These are phyloP conservation scores for Pyrenochaeta sp. DNA, from an alignment of 2,329 filamentous ascomycete species.

Conservation along the genomic window DNA sequence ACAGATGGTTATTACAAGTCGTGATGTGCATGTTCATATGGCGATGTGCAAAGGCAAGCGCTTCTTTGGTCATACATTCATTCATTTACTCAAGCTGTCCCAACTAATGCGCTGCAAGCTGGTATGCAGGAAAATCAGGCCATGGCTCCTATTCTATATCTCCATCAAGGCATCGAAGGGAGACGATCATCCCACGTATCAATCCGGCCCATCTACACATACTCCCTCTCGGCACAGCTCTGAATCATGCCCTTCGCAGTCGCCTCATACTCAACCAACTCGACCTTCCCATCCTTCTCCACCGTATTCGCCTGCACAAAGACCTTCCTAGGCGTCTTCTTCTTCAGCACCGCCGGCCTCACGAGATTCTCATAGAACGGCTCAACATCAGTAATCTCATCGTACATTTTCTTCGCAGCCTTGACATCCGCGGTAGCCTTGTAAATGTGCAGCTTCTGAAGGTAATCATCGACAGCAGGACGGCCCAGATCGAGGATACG, in stretches of 20 bases:
- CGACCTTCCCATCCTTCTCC: conserved; percentile 60
- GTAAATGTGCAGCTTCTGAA: conserved; percentile 92
- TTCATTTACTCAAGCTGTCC: background rate
- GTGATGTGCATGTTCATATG: no score
- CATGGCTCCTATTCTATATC: background rate
- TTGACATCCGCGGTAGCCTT: conserved; percentile 88
- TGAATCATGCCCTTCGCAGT: conserved; percentile 74
- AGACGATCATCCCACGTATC: background rate
- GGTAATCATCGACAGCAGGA: conserved; percentile 82
- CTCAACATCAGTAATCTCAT: conserved; percentile 82
- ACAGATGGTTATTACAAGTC: no score
- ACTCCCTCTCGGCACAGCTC: conserved; percentile 49
- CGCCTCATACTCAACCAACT: conserved; percentile 87
- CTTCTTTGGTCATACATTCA: background rate
- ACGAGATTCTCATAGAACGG: conserved; percentile 87
- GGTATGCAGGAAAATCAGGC: background rate
- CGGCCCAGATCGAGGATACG: conserved; percentile 88
- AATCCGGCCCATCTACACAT: conserved; percentile 9
- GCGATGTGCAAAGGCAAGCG: no score
- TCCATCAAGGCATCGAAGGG: background rate
- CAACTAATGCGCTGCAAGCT: background rate
- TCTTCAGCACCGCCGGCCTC: conserved; percentile 75
- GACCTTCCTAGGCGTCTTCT: conserved; percentile 85
- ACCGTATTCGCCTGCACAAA: conserved; percentile 95
- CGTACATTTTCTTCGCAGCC: conserved; percentile 80